Evolutionary conservation across 805 yeast genomes (phyloP), one percentile per base, ranked within the genome.

Genomic region (Nakazawaea anatomiae): DNA sequence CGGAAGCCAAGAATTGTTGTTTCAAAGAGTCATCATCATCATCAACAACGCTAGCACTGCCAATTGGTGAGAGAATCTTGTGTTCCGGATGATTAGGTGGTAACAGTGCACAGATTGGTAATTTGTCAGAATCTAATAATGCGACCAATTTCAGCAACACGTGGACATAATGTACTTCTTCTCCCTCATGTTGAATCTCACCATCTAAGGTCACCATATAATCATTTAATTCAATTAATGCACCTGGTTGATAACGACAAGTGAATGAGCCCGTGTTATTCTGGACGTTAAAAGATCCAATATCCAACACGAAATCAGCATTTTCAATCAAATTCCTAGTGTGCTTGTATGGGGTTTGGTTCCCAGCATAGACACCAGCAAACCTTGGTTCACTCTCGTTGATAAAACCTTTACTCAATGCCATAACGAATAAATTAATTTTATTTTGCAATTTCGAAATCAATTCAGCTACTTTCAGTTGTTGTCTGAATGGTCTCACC

Each of bases 351-450:
- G 67, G 55, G 8, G 74, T 66, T n/a, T 58, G 49, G 4, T 38
- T 51, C 3, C 77, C 79, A 30, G 57, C 56, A 54, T 74, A 76
- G 1, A 72, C 69, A n/a, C 82, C 82, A 14, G 71, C 62, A 53
- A 60, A 75, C 54, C 78, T 68, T n/a, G 67, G 59, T 47, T 59
- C 49, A 11, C 66, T 57, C 55, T 76, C 80, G 55, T 74, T 62
- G 10, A 76, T 55, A 12, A 59, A 43, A 42, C 71, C 72, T 57
- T 77, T 71, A 4, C 70, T 71, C 62, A 70, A 64, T 45, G 68
- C 63, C 3, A 74, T 60, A 35, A 71, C 66, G 57, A 67, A 75
- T 31, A 76, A 54, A 56, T 73, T 74, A 39, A 73, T 67, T 41
- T 63, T 66, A 39, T 60, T 51, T 2, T 70, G 68, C 10, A 72